Base-by-base conservation (phyloP, 163 green algal species). In the Scenedesmus sp. region DNA sequence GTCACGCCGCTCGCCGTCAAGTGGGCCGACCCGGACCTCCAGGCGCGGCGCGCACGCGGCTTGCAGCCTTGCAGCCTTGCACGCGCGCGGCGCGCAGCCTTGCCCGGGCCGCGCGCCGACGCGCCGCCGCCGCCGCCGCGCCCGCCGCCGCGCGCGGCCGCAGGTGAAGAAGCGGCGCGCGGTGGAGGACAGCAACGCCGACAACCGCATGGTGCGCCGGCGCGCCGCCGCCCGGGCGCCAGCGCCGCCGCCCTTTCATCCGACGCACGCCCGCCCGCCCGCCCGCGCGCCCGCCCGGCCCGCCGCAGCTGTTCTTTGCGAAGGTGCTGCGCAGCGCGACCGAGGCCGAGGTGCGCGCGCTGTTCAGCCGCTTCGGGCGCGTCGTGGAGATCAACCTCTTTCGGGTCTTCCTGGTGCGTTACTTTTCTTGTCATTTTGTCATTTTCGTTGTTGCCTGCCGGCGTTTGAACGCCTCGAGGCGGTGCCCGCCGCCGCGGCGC, bases 311-410 rank as follows among this genome's bases (percentile, higher is more conserved):
- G 1, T 91, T 91, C 57, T 91, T 91, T 70, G 87, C 87, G 63
- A 89, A 89, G 74, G 87, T 90, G 42, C 81, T 87, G 29, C 77
- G 84, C 7, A 84, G 79, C 10, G 84, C 87, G 3, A 84, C 48
- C 5, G 87, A 91, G 53, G 87, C 89, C 4, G 77, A 89, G 7
- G 85, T 91, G 36, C 72, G 65, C 15, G 33, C 13, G 10, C 80
- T 91, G 48, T 91, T 91, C 66, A 69, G 54, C 2, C 62, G 63
- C 6, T 89, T 78, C 70, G 87, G 87, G 33, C 80, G 83, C 34
- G 87, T 91, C 22, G 76, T 86, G 28, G 87, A 89, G 39, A 66
- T 91, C 11, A 91, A 91, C 80, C 67, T 91, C 36, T 91, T 91
- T 70, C 48, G 87, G 0, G 87, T 85, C 0, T 91, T 90, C 71